A percentile compares a stretch with the other conserved stretches of the same genome.
Evolutionary conservation across 495 filamentous ascomycete genomes (phyloP).

Genomic region (Podospora australis): DNA sequence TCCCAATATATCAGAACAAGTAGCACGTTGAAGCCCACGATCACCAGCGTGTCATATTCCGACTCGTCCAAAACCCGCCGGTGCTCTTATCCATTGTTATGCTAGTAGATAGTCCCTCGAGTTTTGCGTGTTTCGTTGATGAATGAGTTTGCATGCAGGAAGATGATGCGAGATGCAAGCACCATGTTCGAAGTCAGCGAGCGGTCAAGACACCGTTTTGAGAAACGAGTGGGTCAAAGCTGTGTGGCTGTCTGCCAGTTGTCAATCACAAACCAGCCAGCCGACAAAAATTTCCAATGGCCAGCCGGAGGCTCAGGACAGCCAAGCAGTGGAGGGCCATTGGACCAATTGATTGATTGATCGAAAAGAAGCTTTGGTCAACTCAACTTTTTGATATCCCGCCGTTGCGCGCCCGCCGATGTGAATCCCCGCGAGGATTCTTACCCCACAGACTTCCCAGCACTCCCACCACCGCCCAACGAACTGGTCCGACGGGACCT

Average conservation of each 20-base stretch:
- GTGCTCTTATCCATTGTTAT: no score
- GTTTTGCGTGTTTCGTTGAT: no score
- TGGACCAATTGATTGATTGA: slow-evolving; percentile 2
- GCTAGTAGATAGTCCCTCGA: no score
- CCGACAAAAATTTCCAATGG: slow-evolving; percentile 5
- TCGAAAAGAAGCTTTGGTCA: background rate
- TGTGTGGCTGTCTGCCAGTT: slow-evolving; percentile 3
- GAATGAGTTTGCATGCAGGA: no score
- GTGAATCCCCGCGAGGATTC: no score
- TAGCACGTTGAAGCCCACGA: no score
- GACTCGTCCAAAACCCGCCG: no score
- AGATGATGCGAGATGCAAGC: background rate
- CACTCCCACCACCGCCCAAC: no score
- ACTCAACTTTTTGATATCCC: slow-evolving; percentile 17
- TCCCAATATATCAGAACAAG: no score
- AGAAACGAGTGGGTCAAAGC: background rate
- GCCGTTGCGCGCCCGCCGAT: background rate
- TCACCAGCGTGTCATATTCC: background rate
- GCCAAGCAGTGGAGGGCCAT: no score
- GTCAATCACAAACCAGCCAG: slow-evolving; percentile 3
- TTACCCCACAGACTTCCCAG: no score
- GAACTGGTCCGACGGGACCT: background rate
- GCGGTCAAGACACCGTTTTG: background rate
- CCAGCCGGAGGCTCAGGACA: background rate
- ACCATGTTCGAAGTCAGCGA: background rate